A percentile compares a stretch with the other conserved stretches of the same genome.
Evolutionary conservation across 2,329 filamentous ascomycete genomes (phyloP).

Genomic region (Pseudocercospora vitis): DNA sequence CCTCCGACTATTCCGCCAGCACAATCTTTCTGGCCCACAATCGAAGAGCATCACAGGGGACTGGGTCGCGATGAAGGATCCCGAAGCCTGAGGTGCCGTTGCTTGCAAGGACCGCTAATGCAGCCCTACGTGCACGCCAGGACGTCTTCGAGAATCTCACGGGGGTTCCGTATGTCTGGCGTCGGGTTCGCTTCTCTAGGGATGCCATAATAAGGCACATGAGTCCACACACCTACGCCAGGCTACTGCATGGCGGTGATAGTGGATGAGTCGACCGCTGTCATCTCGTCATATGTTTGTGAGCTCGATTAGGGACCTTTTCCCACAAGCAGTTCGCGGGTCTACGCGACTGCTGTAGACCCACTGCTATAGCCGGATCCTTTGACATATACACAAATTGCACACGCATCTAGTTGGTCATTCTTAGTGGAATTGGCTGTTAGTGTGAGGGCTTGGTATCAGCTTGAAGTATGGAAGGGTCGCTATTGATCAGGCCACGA

Average conservation of each 20-base stretch:
- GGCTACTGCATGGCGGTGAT: background rate
- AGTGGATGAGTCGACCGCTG: background rate
- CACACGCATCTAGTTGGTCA: too few species aligned
- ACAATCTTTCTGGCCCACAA: background rate
- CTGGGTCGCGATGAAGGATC: constrained; percentile 21
- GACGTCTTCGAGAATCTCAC: background rate
- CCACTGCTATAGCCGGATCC: background rate
- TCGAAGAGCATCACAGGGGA: background rate
- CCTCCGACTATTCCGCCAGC: constrained; percentile 1
- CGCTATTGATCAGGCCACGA: too few species aligned
- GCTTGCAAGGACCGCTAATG: constrained; percentile 10
- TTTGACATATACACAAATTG: too few species aligned
- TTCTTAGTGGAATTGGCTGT: too few species aligned
- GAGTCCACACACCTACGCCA: background rate
- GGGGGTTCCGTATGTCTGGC: constrained; percentile 6
- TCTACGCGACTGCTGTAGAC: background rate
- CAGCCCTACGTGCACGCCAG: constrained; percentile 19
- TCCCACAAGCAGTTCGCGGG: background rate
- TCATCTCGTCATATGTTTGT: background rate
- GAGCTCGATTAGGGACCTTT: background rate
- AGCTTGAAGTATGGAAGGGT: too few species aligned
- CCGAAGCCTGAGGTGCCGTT: constrained; percentile 9
- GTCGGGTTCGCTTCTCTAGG: background rate
- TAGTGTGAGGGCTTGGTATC: too few species aligned
- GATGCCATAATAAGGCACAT: background rate